Evolutionary conservation across 2,329 filamentous ascomycete genomes (phyloP), one percentile per base, ranked within the genome.

Genomic region (Cladosporium halotolerans): DNA sequence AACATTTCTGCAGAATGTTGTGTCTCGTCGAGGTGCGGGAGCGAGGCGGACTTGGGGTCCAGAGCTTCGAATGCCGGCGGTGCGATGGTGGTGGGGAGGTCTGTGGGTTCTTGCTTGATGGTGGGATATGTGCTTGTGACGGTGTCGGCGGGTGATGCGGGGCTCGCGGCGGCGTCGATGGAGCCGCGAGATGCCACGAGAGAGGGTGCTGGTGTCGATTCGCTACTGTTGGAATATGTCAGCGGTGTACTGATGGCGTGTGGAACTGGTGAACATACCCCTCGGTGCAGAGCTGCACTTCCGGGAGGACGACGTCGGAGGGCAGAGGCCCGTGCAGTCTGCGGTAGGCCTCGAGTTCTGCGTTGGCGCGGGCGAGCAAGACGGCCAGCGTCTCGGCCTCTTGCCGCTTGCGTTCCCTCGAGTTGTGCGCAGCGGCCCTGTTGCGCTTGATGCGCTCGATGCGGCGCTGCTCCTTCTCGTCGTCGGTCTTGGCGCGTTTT

Each of bases 1-100:
- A 97, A 96, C 92, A 96, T 86, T 91, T 82, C 93, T 81, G 93
- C 93, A 97, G 93, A 91, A 96, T 95, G 91, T 96, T 96, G 93
- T 96, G 91, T 93, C 93, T 63, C 60, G 61, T 70, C 71, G 56
- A 63, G 54, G 50, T 53, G 50, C 45, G 52, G 16, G 14, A 49
- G 52, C 34, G 54, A 56, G 53, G 57, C 58, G 52, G 53, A 55
- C 53, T 62, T 63, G 52, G 60, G 48, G 42, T 54, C 57, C 33
- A 60, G 54, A 33, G 55, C 55, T 51, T 66, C 60, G 54, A 63
- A 62, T 41, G 57, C 55, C 47, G 64, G 52, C n/a, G 41, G 63
- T 56, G 61, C 52, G 55, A 59, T 48, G 49, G 56, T 46, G 55
- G 56, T 49, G 23, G 61, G 52, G 42, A 58, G 53, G 55, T 67